These are phyloP conservation scores for Ganoderma leucocontextum DNA, from an alignment of 1,284 basidiomycete genomes.

Conservation along the genomic window DNA sequence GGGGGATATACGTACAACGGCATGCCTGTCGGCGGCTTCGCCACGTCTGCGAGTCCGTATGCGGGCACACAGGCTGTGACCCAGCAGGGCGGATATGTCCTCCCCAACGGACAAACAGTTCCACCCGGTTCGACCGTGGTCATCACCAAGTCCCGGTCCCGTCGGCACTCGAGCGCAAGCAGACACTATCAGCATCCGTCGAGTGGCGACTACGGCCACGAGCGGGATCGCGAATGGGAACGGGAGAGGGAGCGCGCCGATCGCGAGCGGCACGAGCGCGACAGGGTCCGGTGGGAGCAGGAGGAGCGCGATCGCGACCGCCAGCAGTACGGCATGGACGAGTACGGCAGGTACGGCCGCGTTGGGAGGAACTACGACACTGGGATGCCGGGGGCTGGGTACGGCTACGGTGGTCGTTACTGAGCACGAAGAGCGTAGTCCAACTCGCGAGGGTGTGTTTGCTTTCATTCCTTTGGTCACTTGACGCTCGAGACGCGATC, in stretches of 20 bases:
- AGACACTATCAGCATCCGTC: conserved; percentile 35
- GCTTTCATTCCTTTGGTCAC: neutral
- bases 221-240: conserved; percentile 15
- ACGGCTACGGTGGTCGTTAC: conserved; percentile 15
- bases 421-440: neutral
- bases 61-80: conserved; percentile 4
- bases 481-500: neutral
- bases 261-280: conserved; percentile 24
- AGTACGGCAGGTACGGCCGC: conserved; percentile 17
- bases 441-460: neutral
- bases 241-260: conserved; percentile 24
- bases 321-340: conserved; percentile 17
- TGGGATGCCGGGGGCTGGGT: conserved; percentile 7
- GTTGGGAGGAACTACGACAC: conserved; percentile 5
- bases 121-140: conserved; percentile 36
- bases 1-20: conserved; percentile 22
- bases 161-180: conserved; percentile 29
- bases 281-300: conserved; percentile 20
- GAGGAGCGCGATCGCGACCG: conserved; percentile 12
- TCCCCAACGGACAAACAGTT: conserved; percentile 23
- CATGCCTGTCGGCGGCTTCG: conserved; percentile 23
- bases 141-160: conserved; percentile 25
- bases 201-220: conserved; percentile 24
- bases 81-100: conserved; percentile 9
- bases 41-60: conserved; percentile 18